phyloP scores from a whole-genome alignment of 192 early-diverging fungal genomes.

The Backusella westeae region DNA sequence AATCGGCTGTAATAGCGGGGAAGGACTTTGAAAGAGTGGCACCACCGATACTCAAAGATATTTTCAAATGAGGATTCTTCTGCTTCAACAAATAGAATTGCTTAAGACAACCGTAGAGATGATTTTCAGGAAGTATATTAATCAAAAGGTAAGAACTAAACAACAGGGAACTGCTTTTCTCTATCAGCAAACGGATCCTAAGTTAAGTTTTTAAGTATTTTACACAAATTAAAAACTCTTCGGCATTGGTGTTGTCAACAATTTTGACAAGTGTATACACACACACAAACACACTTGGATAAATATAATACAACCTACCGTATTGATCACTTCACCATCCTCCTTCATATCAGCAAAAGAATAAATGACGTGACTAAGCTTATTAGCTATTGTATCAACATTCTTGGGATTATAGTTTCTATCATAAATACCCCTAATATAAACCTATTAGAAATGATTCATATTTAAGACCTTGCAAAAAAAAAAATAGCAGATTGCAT shows the following conservation, averaged over 20 bases:
- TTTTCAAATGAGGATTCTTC: constrained; percentile 62
- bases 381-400: constrained; percentile 49
- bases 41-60: constrained; percentile 74
- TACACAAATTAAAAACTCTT: neutral
- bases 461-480: neutral
- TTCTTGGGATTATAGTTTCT: constrained; percentile 61
- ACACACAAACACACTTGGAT: too few species aligned
- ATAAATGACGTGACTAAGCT: constrained; percentile 78
- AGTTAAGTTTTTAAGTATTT: neutral
- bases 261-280: too few species aligned
- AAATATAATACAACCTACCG: neutral
- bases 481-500: constrained; percentile 24
- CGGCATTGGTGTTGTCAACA: neutral
- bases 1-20: constrained; percentile 54
- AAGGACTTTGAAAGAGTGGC: constrained; percentile 78
- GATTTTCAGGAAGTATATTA: constrained; percentile 10
- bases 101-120: constrained; percentile 59
- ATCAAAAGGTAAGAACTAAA: neutral
- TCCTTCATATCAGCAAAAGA: constrained; percentile 71
- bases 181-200: constrained; percentile 76
- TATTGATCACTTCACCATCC: constrained; percentile 61
- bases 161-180: constrained; percentile 52
- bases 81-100: constrained; percentile 67
- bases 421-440: constrained; percentile 68
- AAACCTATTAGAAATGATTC: neutral